Conservation (phyloP, 257 asterid genomes). For the Cordia subcordata region DNA sequence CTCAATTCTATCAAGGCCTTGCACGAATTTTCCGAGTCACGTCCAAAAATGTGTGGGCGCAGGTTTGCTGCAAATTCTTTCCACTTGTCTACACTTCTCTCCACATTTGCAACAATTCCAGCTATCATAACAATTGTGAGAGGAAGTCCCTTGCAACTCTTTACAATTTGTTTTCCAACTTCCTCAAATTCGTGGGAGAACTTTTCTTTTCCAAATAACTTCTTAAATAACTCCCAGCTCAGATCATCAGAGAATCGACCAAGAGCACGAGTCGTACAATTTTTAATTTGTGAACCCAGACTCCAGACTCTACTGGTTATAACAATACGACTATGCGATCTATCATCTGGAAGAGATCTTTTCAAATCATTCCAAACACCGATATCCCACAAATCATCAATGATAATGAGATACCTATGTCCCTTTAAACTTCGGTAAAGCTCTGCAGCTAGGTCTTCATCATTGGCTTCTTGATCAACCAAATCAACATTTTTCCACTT, state of each 20-base stretch:
- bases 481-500: too few species aligned
- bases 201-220: too few species aligned
- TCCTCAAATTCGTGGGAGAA: too few species aligned
- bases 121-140: conserved; percentile 8
- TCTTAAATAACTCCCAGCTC: too few species aligned
- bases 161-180: too few species aligned
- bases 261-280: too few species aligned
- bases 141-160: too few species aligned
- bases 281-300: neutral
- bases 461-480: too few species aligned
- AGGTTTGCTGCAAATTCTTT: neutral
- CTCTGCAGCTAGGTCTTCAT: too few species aligned
- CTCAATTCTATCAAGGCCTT: too few species aligned
- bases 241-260: too few species aligned
- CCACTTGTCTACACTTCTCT: neutral
- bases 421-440: neutral
- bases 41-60: neutral
- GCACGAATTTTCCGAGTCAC: neutral
- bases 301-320: neutral
- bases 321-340: neutral
- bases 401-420: neutral
- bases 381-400: conserved; percentile 5
- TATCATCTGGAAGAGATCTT: conserved; percentile 3
- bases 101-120: too few species aligned
- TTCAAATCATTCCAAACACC: neutral